phyloP scores from a whole-genome alignment of 164 flowering plant species.

The Cinnamomum micranthum region DNA sequence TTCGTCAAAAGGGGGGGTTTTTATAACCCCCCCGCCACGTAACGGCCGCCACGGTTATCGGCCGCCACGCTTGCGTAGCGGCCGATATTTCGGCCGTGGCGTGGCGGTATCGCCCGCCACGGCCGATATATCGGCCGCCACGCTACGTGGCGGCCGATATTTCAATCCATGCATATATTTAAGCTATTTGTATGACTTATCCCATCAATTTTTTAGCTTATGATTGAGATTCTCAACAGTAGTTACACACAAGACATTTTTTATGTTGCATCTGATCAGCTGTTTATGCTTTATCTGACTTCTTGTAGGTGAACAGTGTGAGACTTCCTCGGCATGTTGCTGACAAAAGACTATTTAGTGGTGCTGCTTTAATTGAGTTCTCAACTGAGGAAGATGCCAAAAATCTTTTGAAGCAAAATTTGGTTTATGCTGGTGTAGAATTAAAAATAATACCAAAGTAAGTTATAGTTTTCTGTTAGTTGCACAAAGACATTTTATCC shows the following conservation, averaged over 20 bases:
- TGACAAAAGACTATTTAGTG: conserved; percentile 71
- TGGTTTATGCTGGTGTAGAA: conserved; percentile 60
- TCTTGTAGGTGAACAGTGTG: conserved; percentile 77
- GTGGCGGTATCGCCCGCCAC: too few species aligned
- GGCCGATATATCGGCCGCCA: too few species aligned
- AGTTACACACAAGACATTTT: background rate
- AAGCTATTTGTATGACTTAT: background rate
- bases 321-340: conserved; percentile 90
- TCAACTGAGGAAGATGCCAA: conserved; percentile 80
- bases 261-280: background rate
- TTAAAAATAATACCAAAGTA: conserved; percentile 83
- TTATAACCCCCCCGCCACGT: too few species aligned
- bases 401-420: conserved; percentile 49
- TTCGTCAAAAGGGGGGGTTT: too few species aligned
- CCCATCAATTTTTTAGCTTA: background rate
- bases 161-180: too few species aligned
- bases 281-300: background rate
- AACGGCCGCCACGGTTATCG: too few species aligned
- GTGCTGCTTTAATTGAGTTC: conserved; percentile 84
- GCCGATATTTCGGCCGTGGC: too few species aligned
- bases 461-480: conserved; percentile 18
- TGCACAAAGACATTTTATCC: too few species aligned
- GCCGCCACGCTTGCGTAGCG: too few species aligned
- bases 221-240: background rate
- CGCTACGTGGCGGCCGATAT: too few species aligned